phyloP scores from a whole-genome alignment of 192 early-diverging fungal species.

The Fimicolochytrium jonesii region DNA sequence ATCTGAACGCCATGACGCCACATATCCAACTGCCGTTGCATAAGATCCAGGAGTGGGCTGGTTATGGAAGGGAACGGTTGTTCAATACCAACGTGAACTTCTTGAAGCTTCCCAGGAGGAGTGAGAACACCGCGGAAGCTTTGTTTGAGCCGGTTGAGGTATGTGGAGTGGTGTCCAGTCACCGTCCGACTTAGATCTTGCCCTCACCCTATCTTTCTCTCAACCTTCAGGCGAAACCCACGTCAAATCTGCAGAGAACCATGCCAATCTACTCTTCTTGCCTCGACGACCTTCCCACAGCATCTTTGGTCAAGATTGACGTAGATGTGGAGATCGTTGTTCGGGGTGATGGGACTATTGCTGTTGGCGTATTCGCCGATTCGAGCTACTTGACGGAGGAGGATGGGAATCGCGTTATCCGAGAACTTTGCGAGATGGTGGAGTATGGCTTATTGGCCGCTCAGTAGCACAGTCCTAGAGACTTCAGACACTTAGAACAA shows the following conservation, averaged over 20 bases:
- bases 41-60: slow-evolving; percentile 4
- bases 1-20: background rate
- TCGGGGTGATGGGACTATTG: background rate
- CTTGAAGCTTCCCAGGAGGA: background rate
- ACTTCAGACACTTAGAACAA: too few relatives aligned
- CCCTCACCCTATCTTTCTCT: background rate
- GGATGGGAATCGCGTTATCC: background rate
- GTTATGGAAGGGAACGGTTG: background rate
- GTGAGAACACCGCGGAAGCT: background rate
- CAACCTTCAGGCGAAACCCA: background rate
- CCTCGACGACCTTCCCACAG: background rate
- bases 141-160: background rate
- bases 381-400: background rate
- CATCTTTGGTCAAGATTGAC: background rate
- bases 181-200: background rate
- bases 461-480: too few relatives aligned
- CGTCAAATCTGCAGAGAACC: background rate
- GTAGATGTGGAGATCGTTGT: slow-evolving; percentile 19
- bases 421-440: background rate
- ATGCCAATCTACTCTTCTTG: too few relatives aligned
- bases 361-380: slow-evolving; percentile 1
- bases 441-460: too few relatives aligned
- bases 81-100: slow-evolving; percentile 11
- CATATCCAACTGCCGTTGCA: background rate
- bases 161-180: background rate